A percentile compares a stretch with the other conserved stretches of the same genome.
Evolutionary conservation across 1,139 yeast genomes (phyloP).

Genomic region (Magnusiomyces sp.): DNA sequence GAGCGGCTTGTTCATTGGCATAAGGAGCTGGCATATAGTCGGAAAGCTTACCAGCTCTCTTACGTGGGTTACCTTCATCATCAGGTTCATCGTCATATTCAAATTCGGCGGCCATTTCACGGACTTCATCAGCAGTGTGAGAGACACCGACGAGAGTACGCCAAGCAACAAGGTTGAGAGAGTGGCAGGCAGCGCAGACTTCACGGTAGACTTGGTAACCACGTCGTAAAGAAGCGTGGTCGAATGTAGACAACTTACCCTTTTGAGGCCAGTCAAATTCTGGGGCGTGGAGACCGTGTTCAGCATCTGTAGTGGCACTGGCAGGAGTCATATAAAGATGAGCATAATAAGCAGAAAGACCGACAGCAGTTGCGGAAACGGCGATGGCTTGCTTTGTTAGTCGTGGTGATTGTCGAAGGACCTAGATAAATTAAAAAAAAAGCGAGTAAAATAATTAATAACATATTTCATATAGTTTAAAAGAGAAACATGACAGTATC

Average conservation of each 20-base stretch:
- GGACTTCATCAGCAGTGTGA: constrained; percentile 84
- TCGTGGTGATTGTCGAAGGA: constrained; percentile 23
- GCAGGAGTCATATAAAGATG: constrained; percentile 39
- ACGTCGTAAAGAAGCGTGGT: constrained; percentile 96
- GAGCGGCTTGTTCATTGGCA: constrained; percentile 96
- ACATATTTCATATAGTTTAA: too few species aligned
- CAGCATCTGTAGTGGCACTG: constrained; percentile 97
- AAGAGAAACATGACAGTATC: too few species aligned
- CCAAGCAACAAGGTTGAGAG: constrained; percentile 96
- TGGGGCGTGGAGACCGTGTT: constrained; percentile 97
- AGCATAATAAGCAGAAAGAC: constrained; percentile 28
- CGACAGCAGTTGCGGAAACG: constrained; percentile 26
- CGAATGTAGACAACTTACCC: constrained; percentile 82
- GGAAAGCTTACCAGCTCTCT: constrained; percentile 96
- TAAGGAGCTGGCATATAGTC: constrained; percentile 94
- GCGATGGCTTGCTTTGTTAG: constrained; percentile 30
- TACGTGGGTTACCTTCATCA: constrained; percentile 97
- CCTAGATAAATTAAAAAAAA: too few species aligned
- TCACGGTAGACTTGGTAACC: constrained; percentile 98
- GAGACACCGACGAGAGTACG: constrained; percentile 96
- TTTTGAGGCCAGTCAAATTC: constrained; percentile 88
- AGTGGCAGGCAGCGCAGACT: constrained; percentile 98
- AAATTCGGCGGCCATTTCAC: constrained; percentile 90
- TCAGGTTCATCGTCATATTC: constrained; percentile 99
- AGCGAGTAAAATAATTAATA: too few species aligned